Evolutionary conservation across 2,329 filamentous ascomycete genomes (phyloP).

Genomic region (Colletotrichum limetticola): DNA sequence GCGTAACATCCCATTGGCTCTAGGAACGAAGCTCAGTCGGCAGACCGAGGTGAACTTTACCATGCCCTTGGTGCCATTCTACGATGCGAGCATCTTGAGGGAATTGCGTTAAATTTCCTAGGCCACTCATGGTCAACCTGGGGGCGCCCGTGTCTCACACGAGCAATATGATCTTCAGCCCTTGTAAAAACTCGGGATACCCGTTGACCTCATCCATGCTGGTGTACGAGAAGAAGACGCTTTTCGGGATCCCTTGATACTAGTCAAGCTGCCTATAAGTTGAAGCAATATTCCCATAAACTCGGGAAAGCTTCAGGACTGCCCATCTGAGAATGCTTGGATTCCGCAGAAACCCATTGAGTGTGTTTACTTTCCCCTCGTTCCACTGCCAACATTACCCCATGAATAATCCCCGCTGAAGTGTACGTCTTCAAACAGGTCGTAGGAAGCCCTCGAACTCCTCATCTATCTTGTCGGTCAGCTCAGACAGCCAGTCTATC

Average conservation of each 20-base stretch:
- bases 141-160: conserved; percentile 10
- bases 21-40: not conserved
- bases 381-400: not conserved
- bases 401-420: not conserved
- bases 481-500: conserved; percentile 9
- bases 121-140: not conserved
- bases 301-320: not conserved
- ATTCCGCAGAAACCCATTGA: conserved; percentile 32
- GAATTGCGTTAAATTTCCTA: not conserved
- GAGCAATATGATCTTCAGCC: not conserved
- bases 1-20: not conserved
- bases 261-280: not conserved
- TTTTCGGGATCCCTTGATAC: not conserved
- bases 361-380: conserved; percentile 4
- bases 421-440: not conserved
- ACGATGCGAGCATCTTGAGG: conserved; percentile 1
- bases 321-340: conserved; percentile 25
- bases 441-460: conserved; percentile 30
- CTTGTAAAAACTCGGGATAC: not conserved
- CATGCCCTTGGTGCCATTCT: conserved; percentile 7
- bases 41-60: not conserved
- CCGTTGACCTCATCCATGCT: not conserved
- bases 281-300: not conserved
- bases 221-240: not conserved
- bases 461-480: conserved; percentile 13